These are phyloP conservation scores for Sicyos baderoa DNA, from an alignment of 306 rosid species.

Conservation along the genomic window DNA sequence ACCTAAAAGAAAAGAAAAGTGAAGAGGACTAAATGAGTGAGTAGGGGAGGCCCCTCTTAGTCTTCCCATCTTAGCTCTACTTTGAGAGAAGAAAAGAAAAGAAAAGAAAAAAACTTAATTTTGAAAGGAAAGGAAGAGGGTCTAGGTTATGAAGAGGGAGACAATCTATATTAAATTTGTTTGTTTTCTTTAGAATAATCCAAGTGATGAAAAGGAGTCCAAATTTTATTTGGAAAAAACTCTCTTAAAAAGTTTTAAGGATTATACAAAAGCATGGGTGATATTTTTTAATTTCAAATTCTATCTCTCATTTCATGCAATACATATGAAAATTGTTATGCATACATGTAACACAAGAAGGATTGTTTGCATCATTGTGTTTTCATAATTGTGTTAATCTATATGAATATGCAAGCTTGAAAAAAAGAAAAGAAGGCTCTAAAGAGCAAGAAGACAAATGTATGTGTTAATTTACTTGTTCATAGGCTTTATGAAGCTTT, in stretches of 20 bases:
- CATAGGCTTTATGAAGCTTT: neutral
- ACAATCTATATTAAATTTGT: neutral
- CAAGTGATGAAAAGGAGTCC: neutral
- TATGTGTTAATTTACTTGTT: neutral
- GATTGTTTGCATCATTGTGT: neutral
- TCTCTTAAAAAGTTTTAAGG: neutral
- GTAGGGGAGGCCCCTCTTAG: neutral
- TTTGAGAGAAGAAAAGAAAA: neutral
- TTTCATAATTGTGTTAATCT: neutral
- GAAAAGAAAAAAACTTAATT: neutral
- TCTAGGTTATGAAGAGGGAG: neutral
- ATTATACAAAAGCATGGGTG: neutral
- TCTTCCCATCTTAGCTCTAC: neutral
- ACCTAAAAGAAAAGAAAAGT: too few species aligned
- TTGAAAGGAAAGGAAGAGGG: neutral
- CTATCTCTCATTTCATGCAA: neutral
- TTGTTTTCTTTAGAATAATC: neutral
- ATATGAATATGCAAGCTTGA: neutral
- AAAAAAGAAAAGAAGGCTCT: too few species aligned
- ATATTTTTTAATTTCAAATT: neutral
- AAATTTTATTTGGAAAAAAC: neutral
- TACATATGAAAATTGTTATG: neutral
- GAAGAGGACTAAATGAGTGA: neutral
- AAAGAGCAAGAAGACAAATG: neutral
- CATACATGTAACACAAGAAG: neutral